Conservation (phyloP, 1,284 basidiomycete genomes). For the Macrocystidia cucumis region DNA sequence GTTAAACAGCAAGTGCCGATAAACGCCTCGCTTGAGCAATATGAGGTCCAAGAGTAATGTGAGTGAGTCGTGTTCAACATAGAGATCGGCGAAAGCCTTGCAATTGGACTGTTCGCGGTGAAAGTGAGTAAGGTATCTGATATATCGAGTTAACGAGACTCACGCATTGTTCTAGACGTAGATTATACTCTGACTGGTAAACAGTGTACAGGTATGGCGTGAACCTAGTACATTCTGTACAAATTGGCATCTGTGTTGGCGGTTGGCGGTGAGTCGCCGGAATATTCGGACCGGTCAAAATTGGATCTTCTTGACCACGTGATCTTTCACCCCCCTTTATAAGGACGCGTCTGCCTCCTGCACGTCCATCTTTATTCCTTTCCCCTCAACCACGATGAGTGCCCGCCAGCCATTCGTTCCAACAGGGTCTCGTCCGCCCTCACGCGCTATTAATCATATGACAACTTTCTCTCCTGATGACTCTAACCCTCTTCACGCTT, state of each 20-base stretch:
- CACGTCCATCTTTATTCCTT: too few species aligned
- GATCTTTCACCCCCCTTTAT: too few species aligned
- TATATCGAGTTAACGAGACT: constrained; percentile 19
- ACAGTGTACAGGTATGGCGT: constrained; percentile 75
- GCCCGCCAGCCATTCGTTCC: too few species aligned
- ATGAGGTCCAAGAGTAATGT: constrained; percentile 81
- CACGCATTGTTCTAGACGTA: constrained; percentile 77
- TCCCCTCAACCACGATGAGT: too few species aligned
- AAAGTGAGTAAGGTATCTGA: neutral
- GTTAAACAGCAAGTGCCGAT: constrained; percentile 87
- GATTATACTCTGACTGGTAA: constrained; percentile 78
- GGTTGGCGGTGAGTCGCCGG: too few species aligned
- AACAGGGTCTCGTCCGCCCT: too few species aligned
- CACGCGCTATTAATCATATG: too few species aligned
- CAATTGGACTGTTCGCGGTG: constrained; percentile 42
- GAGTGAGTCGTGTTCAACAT: constrained; percentile 81
- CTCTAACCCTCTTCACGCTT: too few species aligned
- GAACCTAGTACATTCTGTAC: constrained; percentile 68
- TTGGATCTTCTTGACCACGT: too few species aligned
- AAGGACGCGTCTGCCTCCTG: too few species aligned
- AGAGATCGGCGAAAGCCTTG: constrained; percentile 75
- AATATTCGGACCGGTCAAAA: too few species aligned
- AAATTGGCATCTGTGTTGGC: constrained; percentile 66
- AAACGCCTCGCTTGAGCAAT: constrained; percentile 81
- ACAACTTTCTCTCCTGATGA: too few species aligned